These are phyloP conservation scores for Coniochaeta sp. DNA, from an alignment of 2,329 filamentous ascomycete genomes.

Conservation along the genomic window DNA sequence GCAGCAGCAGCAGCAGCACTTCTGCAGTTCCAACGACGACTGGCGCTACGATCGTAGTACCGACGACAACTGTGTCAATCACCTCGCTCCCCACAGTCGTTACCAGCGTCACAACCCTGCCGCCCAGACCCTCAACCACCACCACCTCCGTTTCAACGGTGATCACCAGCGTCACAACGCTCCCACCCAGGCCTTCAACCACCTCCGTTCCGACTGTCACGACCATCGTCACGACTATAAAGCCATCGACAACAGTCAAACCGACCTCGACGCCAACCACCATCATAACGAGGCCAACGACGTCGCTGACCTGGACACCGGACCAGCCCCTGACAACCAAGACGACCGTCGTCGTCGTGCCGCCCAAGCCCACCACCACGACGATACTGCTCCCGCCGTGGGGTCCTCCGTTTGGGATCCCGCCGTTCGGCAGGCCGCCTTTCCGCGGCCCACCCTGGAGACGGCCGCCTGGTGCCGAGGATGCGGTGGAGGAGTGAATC, in stretches of 20 bases:
- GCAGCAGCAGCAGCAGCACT: neutral
- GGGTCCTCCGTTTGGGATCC: neutral
- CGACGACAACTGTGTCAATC: neutral
- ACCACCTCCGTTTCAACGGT: neutral
- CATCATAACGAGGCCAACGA: neutral
- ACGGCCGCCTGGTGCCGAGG: neutral
- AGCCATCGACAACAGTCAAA: neutral
- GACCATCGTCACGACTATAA: neutral
- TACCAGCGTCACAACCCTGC: neutral
- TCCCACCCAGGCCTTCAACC: neutral
- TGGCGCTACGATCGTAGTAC: neutral
- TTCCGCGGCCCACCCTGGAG: neutral
- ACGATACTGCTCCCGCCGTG: neutral
- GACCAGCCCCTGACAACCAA: conserved; percentile 7
- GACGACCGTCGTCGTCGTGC: conserved; percentile 2
- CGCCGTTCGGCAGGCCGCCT: neutral
- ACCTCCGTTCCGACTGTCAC: neutral
- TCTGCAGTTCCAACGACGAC: neutral
- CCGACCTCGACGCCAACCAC: conserved; percentile 1
- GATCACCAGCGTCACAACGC: neutral
- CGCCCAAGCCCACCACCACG: neutral
- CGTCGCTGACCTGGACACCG: neutral
- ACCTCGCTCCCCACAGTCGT: neutral
- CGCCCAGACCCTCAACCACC: neutral
- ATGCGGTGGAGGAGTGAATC: neutral